A percentile compares a stretch with the other conserved stretches of the same genome.
Evolutionary conservation across 306 rosid species (phyloP).

Genomic region (Quercus robur): DNA sequence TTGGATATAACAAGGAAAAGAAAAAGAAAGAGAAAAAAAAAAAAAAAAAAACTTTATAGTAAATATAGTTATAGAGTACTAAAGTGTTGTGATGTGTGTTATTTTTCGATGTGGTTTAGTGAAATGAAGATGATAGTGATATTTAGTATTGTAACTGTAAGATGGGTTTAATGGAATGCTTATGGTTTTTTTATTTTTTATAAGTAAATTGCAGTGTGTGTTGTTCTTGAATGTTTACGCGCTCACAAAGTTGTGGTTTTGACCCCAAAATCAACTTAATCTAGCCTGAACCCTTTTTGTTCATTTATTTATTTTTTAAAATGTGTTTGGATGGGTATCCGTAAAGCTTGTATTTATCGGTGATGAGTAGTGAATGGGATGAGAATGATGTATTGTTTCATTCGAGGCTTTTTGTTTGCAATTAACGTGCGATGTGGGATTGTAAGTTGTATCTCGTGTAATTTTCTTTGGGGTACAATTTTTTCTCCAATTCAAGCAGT

Average conservation of each 20-base stretch:
- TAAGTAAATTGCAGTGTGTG: background rate
- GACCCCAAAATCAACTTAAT: conserved; percentile 1
- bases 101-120: background rate
- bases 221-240: conserved; percentile 7
- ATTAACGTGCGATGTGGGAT: background rate
- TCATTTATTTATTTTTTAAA: background rate
- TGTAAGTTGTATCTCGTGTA: background rate
- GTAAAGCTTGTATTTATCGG: conserved; percentile 5
- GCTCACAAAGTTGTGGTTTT: background rate
- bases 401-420: background rate
- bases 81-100: background rate
- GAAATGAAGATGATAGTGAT: conserved; percentile 6
- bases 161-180: conserved; percentile 31
- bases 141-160: conserved; percentile 20
- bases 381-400: conserved; percentile 10
- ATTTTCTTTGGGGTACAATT: background rate
- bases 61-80: background rate
- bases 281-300: background rate
- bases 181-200: background rate
- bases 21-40: background rate
- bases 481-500: background rate
- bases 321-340: background rate
- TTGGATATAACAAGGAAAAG: conserved; percentile 18
- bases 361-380: conserved; percentile 7
- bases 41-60: background rate